Evolutionary conservation across 228 moss, liverwort and hornwort genomes (phyloP).

Genomic region (Sphagnum fallax): DNA sequence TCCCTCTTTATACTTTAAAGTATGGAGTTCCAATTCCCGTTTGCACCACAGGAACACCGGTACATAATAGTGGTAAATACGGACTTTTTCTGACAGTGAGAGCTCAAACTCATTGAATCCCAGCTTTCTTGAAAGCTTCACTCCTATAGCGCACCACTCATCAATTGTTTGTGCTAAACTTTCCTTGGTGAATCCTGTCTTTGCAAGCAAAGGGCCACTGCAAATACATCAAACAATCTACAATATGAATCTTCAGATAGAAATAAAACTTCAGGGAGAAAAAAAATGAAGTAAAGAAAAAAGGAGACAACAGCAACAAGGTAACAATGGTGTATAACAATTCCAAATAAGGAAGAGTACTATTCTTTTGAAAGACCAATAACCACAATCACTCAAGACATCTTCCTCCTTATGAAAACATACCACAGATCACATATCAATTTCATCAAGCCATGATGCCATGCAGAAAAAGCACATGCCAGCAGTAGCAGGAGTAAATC

Average conservation of each 20-base stretch:
- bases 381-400: too few relatives aligned
- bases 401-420: too few relatives aligned
- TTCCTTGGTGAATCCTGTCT: neutral
- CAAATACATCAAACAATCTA: neutral
- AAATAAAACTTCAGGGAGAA: too few relatives aligned
- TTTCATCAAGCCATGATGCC: too few relatives aligned
- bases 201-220: neutral
- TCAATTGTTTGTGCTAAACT: neutral
- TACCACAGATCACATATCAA: too few relatives aligned
- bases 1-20: constrained; percentile 17
- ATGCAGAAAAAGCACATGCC: too few relatives aligned
- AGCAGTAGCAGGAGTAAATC: too few relatives aligned
- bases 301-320: too few relatives aligned
- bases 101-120: constrained; percentile 28
- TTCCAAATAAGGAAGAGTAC: too few relatives aligned
- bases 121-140: constrained; percentile 24
- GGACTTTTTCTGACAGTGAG: constrained; percentile 25
- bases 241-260: neutral
- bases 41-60: constrained; percentile 48
- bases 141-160: constrained; percentile 2
- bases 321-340: too few relatives aligned
- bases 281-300: too few relatives aligned
- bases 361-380: too few relatives aligned
- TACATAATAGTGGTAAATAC: constrained; percentile 57
- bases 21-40: constrained; percentile 27